Evolutionary conservation across 768 basidiomycete species (phyloP), one percentile per base, ranked within the genome.

Genomic region (Lanmaoa rubissima): DNA sequence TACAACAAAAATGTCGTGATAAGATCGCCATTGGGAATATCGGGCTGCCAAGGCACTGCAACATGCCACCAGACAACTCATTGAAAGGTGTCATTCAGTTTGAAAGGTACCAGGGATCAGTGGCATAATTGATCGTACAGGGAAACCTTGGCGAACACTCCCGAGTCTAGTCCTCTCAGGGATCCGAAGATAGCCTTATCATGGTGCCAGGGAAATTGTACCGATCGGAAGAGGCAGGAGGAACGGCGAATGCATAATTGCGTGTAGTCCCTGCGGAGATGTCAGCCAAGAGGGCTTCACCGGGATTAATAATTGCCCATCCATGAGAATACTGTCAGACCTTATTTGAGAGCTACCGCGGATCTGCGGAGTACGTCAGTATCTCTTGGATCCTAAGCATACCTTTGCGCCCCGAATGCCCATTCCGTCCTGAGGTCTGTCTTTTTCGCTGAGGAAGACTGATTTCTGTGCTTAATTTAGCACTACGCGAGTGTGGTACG

Each of bases 121-220:
- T 56, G 55, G 57, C 34, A 53, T 39, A 51, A 59, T 42, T 41
- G 57, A 68, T 58, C 66, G 31, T 52, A 59, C 32, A 63, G 59
- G 58, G 58, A 61, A 35, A 24, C 42, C 68, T 56, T 67, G 61
- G 61, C 58, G 57, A 58, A 24, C 26, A 48, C 42, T 39, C 39
- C 51, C 48, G 53, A 65, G 65, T 62, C 61, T 64, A 68, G 69
- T 64, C 66, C 64, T 38, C 51, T 60, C 69, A 64, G 62, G 60
- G 58, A 55, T 60, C 60, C 59, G 42, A 53, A 70, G 64, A 72
- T 70, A 69, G 60, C 59, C 58, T 69, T 70, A 70, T 71, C 69
- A 47, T 40, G 17, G 28, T n/a, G 48, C 46, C 49, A 57, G 51
- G 53, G 55, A 61, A 64, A 67, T 42, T 28, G 38, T 14, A 46